These are phyloP conservation scores for Paramecium primaurelia DNA, from an alignment of 73 alveolate species.

Conservation along the genomic window DNA sequence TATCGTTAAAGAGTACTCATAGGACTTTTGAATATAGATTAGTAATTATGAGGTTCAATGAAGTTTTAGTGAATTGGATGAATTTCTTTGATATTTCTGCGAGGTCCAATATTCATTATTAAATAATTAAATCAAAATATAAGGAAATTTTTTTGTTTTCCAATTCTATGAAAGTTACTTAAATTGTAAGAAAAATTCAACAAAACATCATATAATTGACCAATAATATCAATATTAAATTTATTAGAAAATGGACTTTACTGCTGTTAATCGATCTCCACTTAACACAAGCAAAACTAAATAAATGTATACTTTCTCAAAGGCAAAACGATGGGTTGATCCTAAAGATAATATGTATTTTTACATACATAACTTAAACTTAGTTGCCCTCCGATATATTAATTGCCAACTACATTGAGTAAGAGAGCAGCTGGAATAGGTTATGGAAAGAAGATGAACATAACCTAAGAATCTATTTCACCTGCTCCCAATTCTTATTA, in stretches of 20 bases:
- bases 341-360: not conserved
- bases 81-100: not conserved
- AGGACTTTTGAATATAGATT: not conserved
- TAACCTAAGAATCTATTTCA: conserved; percentile 21
- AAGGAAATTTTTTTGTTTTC: not conserved
- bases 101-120: not conserved
- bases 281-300: not conserved
- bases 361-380: not conserved
- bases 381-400: conserved; percentile 45
- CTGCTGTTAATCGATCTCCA: not conserved
- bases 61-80: not conserved
- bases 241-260: not conserved
- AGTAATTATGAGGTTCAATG: not conserved
- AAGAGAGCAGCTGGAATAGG: conserved; percentile 62
- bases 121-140: not conserved
- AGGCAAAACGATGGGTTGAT: not conserved
- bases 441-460: conserved; percentile 37
- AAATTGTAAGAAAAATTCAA: not conserved
- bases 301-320: not conserved
- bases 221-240: not conserved
- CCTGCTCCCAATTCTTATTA: conserved; percentile 57
- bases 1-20: not conserved
- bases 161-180: not conserved
- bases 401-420: conserved; percentile 40
- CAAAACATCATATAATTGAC: not conserved